Percentiles rank a stretch among this genome's conserved stretches.
Evolutionary conservation across 1,139 yeast genomes (phyloP).

Genomic region (Groenewaldozyma auringiensis): DNA sequence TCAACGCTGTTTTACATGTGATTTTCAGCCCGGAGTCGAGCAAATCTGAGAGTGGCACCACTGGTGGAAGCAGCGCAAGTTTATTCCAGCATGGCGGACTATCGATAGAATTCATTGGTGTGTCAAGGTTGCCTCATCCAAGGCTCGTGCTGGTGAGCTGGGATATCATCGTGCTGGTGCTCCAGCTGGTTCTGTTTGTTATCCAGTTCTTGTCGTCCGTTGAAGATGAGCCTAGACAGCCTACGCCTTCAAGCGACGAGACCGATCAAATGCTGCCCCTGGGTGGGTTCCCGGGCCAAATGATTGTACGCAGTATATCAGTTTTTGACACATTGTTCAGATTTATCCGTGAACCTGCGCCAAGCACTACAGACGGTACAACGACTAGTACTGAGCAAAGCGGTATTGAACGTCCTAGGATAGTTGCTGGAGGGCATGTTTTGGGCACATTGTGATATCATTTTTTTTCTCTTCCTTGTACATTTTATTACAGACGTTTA

Average conservation of each 20-base stretch:
- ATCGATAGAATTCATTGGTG: constrained; percentile 32
- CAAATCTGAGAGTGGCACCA: not conserved
- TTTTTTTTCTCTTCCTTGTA: not conserved
- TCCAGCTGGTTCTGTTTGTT: constrained; percentile 21
- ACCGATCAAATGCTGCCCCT: not conserved
- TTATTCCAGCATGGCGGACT: constrained; percentile 30
- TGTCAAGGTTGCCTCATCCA: constrained; percentile 17
- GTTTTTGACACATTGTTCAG: constrained; percentile 9
- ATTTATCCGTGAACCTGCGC: not conserved
- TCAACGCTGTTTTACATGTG: constrained; percentile 17
- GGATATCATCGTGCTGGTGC: constrained; percentile 19
- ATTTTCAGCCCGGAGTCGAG: not conserved
- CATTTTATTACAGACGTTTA: not conserved
- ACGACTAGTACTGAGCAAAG: not conserved
- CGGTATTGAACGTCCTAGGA: not conserved
- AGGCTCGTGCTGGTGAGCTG: constrained; percentile 19
- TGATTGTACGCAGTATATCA: constrained; percentile 18
- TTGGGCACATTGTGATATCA: not conserved
- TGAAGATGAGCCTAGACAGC: not conserved
- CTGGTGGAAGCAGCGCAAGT: constrained; percentile 7
- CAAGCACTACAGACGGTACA: not conserved
- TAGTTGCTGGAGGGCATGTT: not conserved
- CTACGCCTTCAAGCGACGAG: not conserved
- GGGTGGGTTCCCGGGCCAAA: constrained; percentile 17
- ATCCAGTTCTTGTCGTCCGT: constrained; percentile 13